Evolutionary conservation across 768 basidiomycete species (phyloP).

Genomic region (Gloeostereum incarnatum): DNA sequence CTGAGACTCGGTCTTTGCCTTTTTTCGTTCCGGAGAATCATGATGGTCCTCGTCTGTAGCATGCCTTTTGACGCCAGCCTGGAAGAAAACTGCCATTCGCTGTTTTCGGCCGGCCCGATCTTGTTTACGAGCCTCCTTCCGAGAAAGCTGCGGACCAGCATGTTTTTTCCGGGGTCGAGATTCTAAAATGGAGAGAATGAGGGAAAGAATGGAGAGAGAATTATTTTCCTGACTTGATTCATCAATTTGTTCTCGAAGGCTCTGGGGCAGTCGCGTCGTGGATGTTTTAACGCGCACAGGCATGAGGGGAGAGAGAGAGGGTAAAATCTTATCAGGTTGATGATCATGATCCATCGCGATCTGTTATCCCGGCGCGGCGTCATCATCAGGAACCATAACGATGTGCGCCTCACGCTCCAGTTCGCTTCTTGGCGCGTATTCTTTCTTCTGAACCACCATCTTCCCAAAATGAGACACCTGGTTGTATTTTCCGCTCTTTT

Average conservation of each 20-base stretch:
- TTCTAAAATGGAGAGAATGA: background rate
- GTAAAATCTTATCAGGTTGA: too few species aligned
- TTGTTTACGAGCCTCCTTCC: constrained; percentile 60
- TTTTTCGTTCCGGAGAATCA: constrained; percentile 12
- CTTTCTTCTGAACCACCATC: too few species aligned
- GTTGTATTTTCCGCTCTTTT: too few species aligned
- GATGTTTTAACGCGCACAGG: constrained; percentile 22
- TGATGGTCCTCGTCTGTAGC: constrained; percentile 31
- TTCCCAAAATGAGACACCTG: too few species aligned
- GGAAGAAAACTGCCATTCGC: constrained; percentile 54
- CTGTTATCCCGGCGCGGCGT: too few species aligned
- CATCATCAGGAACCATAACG: too few species aligned
- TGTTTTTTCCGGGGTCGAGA: constrained; percentile 10
- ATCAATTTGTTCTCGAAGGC: constrained; percentile 19
- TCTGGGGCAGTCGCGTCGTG: constrained; percentile 27
- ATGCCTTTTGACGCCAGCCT: constrained; percentile 24
- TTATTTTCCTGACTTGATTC: constrained; percentile 3
- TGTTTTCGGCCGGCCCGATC: constrained; percentile 50
- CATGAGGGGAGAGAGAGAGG: too few species aligned
- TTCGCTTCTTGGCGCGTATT: too few species aligned
- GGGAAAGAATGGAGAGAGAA: background rate
- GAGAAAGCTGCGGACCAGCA: constrained; percentile 20
- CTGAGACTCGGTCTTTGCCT: background rate
- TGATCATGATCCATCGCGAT: too few species aligned
- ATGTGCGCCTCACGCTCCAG: too few species aligned